Percentiles rank a stretch among this genome's conserved stretches.
These are phyloP conservation scores for Raphanus raphanistrum DNA, from an alignment of 345 rosid species.

Conservation along the genomic window DNA sequence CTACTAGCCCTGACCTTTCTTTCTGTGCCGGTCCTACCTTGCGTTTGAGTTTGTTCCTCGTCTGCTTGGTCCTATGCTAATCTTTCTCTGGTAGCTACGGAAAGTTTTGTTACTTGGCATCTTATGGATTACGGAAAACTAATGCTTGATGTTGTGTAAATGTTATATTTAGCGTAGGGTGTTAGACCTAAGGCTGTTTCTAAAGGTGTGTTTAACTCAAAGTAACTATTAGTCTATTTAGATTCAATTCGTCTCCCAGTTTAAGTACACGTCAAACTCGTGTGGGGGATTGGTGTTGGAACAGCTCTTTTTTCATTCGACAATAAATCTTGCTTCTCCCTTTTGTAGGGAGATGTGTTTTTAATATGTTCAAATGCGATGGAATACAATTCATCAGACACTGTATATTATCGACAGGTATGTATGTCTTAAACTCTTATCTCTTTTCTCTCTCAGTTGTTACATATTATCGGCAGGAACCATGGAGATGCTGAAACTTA, in stretches of 20 bases:
- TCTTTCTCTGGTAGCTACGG: conserved; percentile 17
- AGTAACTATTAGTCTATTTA: not conserved
- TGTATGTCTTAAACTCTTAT: conserved; percentile 44
- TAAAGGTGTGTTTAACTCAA: not conserved
- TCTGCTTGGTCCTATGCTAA: not conserved
- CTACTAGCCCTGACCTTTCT: not conserved
- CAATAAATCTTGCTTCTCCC: not conserved
- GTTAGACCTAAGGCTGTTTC: conserved; percentile 16
- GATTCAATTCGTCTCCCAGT: not conserved
- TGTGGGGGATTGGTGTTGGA: conserved; percentile 10
- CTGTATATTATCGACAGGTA: conserved; percentile 91
- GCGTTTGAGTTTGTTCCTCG: conserved; percentile 1
- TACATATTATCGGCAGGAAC: not conserved
- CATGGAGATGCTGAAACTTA: not conserved
- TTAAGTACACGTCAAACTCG: not conserved
- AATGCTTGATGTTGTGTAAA: conserved; percentile 11
- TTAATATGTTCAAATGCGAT: conserved; percentile 91
- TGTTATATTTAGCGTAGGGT: not conserved
- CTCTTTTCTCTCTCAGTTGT: not conserved
- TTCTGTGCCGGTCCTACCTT: not conserved
- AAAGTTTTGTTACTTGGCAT: conserved; percentile 14
- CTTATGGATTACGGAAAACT: not conserved
- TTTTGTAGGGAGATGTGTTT: conserved; percentile 74
- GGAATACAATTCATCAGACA: conserved; percentile 93
- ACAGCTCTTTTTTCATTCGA: not conserved